Percentiles rank a stretch among this genome's conserved stretches.
phyloP scores from a whole-genome alignment of 2,329 filamentous ascomycete genomes.

The Ophiocordyceps camponoti-floridani region DNA sequence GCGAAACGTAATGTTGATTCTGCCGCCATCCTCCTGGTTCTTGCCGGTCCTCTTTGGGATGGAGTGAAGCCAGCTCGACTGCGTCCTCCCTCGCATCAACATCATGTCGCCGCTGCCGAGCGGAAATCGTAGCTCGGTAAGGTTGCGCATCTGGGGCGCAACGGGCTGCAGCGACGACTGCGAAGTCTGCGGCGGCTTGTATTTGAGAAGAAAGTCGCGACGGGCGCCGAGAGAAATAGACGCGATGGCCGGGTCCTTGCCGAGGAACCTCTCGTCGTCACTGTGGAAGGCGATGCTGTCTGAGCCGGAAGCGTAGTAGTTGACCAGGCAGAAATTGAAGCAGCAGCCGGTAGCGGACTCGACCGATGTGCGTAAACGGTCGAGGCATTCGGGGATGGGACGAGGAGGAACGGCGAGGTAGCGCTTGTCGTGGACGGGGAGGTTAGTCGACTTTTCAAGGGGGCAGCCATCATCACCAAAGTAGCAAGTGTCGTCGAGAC shows the following conservation, averaged over 20 bases:
- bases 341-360: slow-evolving; percentile 46
- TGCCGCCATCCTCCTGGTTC: slow-evolving; percentile 41
- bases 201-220: slow-evolving; percentile 64
- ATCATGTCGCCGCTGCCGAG: slow-evolving; percentile 61
- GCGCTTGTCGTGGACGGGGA: slow-evolving; percentile 30
- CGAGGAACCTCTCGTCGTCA: slow-evolving; percentile 65
- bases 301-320: slow-evolving; percentile 62
- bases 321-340: slow-evolving; percentile 69
- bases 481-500: slow-evolving; percentile 40
- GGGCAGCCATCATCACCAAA: slow-evolving; percentile 30
- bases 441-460: slow-evolving; percentile 23
- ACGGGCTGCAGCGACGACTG: neutral
- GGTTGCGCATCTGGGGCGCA: slow-evolving; percentile 7
- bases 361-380: slow-evolving; percentile 41
- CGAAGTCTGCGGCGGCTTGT: slow-evolving; percentile 38
- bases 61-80: slow-evolving; percentile 60
- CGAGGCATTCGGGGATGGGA: slow-evolving; percentile 53
- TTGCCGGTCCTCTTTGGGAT: slow-evolving; percentile 56
- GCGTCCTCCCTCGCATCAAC: slow-evolving; percentile 59
- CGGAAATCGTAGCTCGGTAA: slow-evolving; percentile 27
- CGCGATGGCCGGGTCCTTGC: slow-evolving; percentile 50
- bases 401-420: slow-evolving; percentile 40
- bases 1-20: slow-evolving; percentile 66
- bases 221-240: slow-evolving; percentile 56
- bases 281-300: slow-evolving; percentile 69